Evolutionary conservation across 805 yeast genomes (phyloP).

Genomic region (Metschnikowia reukaufii): DNA sequence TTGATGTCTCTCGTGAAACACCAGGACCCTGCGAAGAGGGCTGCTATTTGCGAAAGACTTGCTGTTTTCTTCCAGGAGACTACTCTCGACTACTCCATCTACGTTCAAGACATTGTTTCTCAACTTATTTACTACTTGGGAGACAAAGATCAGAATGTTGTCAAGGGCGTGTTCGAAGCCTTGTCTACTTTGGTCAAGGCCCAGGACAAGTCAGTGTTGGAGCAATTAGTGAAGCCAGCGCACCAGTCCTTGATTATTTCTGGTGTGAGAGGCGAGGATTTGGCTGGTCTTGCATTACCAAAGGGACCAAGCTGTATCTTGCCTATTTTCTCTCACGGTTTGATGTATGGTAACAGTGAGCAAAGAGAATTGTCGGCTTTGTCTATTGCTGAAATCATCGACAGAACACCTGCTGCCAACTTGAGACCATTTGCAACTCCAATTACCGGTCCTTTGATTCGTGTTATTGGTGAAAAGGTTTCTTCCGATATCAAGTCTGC

Average conservation of each 20-base stretch:
- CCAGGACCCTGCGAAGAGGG: constrained; percentile 66
- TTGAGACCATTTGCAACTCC: constrained; percentile 87
- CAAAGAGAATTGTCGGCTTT: constrained; percentile 85
- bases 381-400: constrained; percentile 84
- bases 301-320: constrained; percentile 84
- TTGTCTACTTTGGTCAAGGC: constrained; percentile 64
- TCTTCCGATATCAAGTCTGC: constrained; percentile 90
- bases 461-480: constrained; percentile 96
- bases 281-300: constrained; percentile 73
- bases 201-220: constrained; percentile 75
- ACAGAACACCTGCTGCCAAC: constrained; percentile 77
- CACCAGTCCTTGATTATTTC: constrained; percentile 66
- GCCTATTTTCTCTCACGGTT: constrained; percentile 91
- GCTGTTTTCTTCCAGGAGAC: constrained; percentile 70
- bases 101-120: constrained; percentile 71
- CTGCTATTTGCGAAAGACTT: constrained; percentile 63
- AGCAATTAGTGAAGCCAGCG: constrained; percentile 77
- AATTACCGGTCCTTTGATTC: constrained; percentile 95
- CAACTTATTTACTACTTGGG: constrained; percentile 72
- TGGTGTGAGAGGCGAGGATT: constrained; percentile 60
- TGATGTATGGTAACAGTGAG: constrained; percentile 86
- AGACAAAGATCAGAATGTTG: constrained; percentile 62
- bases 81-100: constrained; percentile 65
- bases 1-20: constrained; percentile 71
- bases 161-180: constrained; percentile 62